Evolutionary conservation across 306 rosid genomes (phyloP).

Genomic region (Abrus precatorius): DNA sequence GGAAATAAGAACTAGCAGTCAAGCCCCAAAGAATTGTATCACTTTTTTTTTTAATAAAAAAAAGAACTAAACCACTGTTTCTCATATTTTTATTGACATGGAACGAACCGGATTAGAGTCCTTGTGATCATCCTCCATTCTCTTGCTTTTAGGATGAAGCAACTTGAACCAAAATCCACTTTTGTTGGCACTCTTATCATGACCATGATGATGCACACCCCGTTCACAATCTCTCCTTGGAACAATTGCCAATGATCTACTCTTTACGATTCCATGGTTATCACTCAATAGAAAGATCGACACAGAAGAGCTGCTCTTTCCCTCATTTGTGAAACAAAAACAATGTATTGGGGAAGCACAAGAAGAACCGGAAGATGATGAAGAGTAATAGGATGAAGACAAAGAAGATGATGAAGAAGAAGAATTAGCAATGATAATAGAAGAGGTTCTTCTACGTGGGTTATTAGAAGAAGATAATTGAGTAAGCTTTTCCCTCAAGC

Average conservation of each 20-base stretch:
- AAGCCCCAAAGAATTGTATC: neutral
- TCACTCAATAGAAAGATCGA: constrained; percentile 46
- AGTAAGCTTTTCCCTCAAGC: constrained; percentile 66
- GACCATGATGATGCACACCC: neutral
- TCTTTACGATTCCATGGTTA: constrained; percentile 56
- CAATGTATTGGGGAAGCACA: constrained; percentile 61
- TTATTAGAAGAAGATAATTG: constrained; percentile 40
- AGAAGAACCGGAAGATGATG: constrained; percentile 61
- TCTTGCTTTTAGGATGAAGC: constrained; percentile 56
- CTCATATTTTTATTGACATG: constrained; percentile 44
- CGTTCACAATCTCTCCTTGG: constrained; percentile 40
- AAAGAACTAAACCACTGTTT: neutral
- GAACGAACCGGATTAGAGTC: constrained; percentile 46
- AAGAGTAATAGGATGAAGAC: constrained; percentile 51
- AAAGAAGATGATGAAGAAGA: constrained; percentile 54
- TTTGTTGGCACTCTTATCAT: constrained; percentile 37
- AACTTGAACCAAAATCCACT: constrained; percentile 65
- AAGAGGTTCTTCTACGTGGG: constrained; percentile 21
- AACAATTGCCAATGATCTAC: constrained; percentile 56
- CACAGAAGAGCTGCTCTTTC: constrained; percentile 24
- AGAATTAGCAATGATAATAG: constrained; percentile 15
- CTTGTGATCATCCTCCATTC: constrained; percentile 12
- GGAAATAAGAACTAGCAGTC: constrained; percentile 1
- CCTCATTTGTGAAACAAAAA: constrained; percentile 35
- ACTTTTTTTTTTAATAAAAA: neutral